phyloP scores from a whole-genome alignment of 2,329 filamentous ascomycete species.

The Penicillium sp. region DNA sequence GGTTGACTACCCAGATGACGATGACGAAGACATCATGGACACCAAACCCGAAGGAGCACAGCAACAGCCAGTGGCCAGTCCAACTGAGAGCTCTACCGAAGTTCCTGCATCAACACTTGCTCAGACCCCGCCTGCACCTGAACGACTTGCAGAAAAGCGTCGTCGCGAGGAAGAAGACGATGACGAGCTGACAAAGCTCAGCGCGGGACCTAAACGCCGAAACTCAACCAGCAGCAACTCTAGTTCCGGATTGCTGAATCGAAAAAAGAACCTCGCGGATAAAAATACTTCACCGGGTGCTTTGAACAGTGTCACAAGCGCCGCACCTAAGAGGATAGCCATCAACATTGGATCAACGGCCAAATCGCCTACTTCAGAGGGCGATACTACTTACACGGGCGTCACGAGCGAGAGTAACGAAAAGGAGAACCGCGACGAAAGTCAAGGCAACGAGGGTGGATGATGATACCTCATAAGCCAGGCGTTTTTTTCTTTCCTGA shows the following conservation, averaged over 20 bases:
- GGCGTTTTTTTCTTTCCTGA: conserved; percentile 13
- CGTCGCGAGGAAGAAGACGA: conserved; percentile 85
- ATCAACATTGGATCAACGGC: conserved; percentile 38
- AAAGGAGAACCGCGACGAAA: conserved; percentile 33
- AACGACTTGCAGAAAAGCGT: conserved; percentile 83
- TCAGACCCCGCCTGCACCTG: conserved; percentile 54
- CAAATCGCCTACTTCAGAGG: conserved; percentile 23
- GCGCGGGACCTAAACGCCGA: conserved; percentile 50
- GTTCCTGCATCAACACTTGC: conserved; percentile 23
- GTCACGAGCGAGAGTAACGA: conserved; percentile 26
- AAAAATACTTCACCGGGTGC: conserved; percentile 24
- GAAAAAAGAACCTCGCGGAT: conserved; percentile 35
- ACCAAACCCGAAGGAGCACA: conserved; percentile 42
- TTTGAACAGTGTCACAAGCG: conserved; percentile 17
- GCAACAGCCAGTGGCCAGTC: conserved; percentile 23
- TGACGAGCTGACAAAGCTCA: conserved; percentile 83
- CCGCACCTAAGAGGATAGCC: conserved; percentile 40
- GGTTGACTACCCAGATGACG: conserved; percentile 91
- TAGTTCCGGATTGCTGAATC: conserved; percentile 33
- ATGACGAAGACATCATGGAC: conserved; percentile 70
- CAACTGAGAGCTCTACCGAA: conserved; percentile 30
- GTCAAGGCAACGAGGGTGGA: conserved; percentile 23
- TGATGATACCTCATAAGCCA: conserved; percentile 13
- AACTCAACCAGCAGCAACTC: conserved; percentile 43
- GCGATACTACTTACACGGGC: conserved; percentile 15